A percentile compares a stretch with the other conserved stretches of the same genome.
phyloP scores from a whole-genome alignment of 2,329 filamentous ascomycete species.

The Fusarium annulatum region DNA sequence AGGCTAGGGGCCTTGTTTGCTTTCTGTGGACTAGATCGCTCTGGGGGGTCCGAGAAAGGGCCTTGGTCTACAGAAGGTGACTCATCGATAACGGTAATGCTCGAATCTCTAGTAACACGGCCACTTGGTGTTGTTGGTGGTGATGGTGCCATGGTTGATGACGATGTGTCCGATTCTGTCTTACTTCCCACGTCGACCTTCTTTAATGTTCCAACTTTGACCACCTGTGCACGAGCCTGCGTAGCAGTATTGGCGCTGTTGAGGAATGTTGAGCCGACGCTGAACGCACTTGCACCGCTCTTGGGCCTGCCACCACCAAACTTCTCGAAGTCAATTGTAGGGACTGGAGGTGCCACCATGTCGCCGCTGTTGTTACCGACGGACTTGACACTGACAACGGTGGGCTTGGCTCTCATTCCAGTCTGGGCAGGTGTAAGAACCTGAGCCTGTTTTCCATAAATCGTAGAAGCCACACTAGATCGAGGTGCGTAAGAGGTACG shows the following conservation, averaged over 20 bases:
- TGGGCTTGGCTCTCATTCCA: slow-evolving; percentile 87
- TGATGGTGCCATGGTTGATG: slow-evolving; percentile 30
- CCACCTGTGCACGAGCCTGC: slow-evolving; percentile 68
- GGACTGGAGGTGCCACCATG: slow-evolving; percentile 75
- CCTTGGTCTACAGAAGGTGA: slow-evolving; percentile 64
- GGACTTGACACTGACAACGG: slow-evolving; percentile 91
- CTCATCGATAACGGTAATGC: slow-evolving; percentile 62
- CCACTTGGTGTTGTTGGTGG: slow-evolving; percentile 38
- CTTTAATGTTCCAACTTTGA: slow-evolving; percentile 67
- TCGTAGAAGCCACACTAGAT: slow-evolving; percentile 88
- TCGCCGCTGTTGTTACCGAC: slow-evolving; percentile 65
- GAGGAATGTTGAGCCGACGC: slow-evolving; percentile 75
- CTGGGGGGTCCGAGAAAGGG: slow-evolving; percentile 69
- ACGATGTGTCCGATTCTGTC: slow-evolving; percentile 50
- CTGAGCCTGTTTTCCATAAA: slow-evolving; percentile 91
- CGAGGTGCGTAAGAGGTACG: slow-evolving; percentile 69
- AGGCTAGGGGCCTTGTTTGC: slow-evolving; percentile 58
- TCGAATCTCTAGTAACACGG: slow-evolving; percentile 53
- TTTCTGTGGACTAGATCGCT: slow-evolving; percentile 44
- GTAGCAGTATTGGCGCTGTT: slow-evolving; percentile 72
- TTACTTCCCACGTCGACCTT: slow-evolving; percentile 56
- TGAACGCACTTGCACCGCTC: slow-evolving; percentile 70
- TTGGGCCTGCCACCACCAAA: slow-evolving; percentile 62
- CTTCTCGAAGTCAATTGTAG: slow-evolving; percentile 73
- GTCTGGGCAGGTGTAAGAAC: slow-evolving; percentile 86